Evolutionary conservation across 2,329 filamentous ascomycete genomes (phyloP).

Genomic region (Coleophoma cylindrospora): DNA sequence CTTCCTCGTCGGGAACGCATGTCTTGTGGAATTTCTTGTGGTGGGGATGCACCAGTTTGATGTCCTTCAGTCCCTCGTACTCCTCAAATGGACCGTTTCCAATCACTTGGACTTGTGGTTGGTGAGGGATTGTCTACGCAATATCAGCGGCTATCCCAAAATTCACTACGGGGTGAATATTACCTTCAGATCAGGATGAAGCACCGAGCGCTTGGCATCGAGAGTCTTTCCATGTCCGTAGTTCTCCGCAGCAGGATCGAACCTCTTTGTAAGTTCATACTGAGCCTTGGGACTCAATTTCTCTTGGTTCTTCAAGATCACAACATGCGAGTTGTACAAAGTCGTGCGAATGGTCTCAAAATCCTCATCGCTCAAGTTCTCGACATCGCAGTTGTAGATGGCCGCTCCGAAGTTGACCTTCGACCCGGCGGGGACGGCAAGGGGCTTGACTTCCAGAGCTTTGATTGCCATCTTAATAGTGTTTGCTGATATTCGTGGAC

Average conservation of each 20-base stretch:
- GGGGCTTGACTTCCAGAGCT: conserved; percentile 19
- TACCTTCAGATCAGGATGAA: conserved; percentile 27
- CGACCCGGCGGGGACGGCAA: conserved; percentile 20
- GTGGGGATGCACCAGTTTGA: conserved; percentile 69
- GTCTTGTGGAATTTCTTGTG: conserved; percentile 72
- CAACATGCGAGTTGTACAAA: conserved; percentile 63
- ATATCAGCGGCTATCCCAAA: no score
- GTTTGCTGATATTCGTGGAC: no score
- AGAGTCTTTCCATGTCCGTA: conserved; percentile 77
- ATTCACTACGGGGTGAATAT: no score
- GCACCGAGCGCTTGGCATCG: conserved; percentile 59
- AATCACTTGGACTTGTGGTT: conserved; percentile 77
- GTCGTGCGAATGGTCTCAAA: conserved; percentile 59
- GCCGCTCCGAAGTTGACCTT: conserved; percentile 55
- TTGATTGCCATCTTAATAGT: conserved; percentile 23
- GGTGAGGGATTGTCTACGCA: conserved; percentile 68
- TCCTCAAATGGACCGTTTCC: conserved; percentile 66
- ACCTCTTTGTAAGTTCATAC: conserved; percentile 67
- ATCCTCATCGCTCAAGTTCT: conserved; percentile 58
- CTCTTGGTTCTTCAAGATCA: conserved; percentile 66
- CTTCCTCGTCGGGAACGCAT: conserved; percentile 56
- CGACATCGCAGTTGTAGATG: conserved; percentile 52
- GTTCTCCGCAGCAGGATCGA: conserved; percentile 59
- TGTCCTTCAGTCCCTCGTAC: conserved; percentile 66
- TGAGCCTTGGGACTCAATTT: conserved; percentile 64